These are phyloP conservation scores for Arthroderma sp. DNA, from an alignment of 2,329 filamentous ascomycete species.

Conservation along the genomic window DNA sequence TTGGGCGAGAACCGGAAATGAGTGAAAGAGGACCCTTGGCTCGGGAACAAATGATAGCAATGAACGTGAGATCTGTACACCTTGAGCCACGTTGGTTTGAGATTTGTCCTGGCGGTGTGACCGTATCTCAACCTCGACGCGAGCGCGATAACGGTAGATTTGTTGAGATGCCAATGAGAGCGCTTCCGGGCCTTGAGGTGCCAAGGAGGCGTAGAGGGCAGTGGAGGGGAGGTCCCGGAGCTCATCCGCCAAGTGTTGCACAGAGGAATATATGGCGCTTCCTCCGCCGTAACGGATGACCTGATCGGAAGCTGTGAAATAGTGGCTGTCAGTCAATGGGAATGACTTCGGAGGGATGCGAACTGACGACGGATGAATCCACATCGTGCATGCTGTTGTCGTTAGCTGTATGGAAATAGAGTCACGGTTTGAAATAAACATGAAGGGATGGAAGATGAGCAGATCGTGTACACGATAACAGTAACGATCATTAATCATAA, in stretches of 20 bases:
- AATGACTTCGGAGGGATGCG: background rate
- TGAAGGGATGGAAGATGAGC: background rate
- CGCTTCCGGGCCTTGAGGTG: background rate
- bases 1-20: background rate
- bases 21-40: background rate
- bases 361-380: background rate
- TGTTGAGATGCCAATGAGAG: background rate
- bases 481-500: conserved; percentile 3
- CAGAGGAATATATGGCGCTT: background rate
- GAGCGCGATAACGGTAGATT: background rate
- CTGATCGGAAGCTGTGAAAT: background rate
- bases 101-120: conserved; percentile 1
- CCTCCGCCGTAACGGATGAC: background rate
- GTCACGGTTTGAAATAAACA: background rate
- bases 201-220: background rate
- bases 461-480: background rate
- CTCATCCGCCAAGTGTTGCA: background rate
- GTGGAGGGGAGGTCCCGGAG: background rate
- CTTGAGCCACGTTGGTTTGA: background rate
- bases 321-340: background rate
- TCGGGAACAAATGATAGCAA: background rate
- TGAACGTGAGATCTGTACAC: background rate
- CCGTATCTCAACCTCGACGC: background rate
- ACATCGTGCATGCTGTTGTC: background rate
- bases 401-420: background rate